Conservation (phyloP, 2,329 filamentous ascomycete genomes). For the Colletotrichum sp. region DNA sequence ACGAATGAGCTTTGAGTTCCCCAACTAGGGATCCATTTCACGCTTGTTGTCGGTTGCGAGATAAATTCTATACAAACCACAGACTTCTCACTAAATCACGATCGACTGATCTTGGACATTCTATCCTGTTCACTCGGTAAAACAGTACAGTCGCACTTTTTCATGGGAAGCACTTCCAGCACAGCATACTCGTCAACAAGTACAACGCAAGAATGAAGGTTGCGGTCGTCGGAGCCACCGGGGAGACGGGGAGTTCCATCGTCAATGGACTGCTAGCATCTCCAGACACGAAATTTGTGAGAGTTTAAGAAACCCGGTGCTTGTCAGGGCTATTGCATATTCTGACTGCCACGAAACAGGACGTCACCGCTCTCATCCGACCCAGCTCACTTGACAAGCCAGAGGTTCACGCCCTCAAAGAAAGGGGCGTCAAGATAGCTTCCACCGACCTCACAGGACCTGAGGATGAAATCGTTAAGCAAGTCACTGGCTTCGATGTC, state of each 20-base stretch:
- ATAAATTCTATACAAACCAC: not conserved
- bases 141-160: not conserved
- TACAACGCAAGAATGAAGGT: constrained; percentile 27
- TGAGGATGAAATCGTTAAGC: constrained; percentile 4
- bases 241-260: constrained; percentile 43
- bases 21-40: not conserved
- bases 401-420: constrained; percentile 40
- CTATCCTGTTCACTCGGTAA: not conserved
- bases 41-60: not conserved
- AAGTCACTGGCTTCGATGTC: constrained; percentile 32
- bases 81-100: not conserved
- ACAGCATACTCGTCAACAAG: not conserved
- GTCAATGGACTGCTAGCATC: constrained; percentile 39
- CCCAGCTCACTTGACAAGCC: constrained; percentile 52
- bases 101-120: too few relatives aligned
- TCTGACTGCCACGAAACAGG: constrained; percentile 31
- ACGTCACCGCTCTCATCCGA: constrained; percentile 52
- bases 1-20: not conserved
- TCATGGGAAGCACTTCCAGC: not conserved
- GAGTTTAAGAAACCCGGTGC: not conserved
- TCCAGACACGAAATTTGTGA: constrained; percentile 26
- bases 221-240: constrained; percentile 44
- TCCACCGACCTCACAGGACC: constrained; percentile 45
- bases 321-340: not conserved
- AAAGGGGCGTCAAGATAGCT: constrained; percentile 47